phyloP scores from a whole-genome alignment of 805 yeast species.

The Metschnikowia santaceciliae region DNA sequence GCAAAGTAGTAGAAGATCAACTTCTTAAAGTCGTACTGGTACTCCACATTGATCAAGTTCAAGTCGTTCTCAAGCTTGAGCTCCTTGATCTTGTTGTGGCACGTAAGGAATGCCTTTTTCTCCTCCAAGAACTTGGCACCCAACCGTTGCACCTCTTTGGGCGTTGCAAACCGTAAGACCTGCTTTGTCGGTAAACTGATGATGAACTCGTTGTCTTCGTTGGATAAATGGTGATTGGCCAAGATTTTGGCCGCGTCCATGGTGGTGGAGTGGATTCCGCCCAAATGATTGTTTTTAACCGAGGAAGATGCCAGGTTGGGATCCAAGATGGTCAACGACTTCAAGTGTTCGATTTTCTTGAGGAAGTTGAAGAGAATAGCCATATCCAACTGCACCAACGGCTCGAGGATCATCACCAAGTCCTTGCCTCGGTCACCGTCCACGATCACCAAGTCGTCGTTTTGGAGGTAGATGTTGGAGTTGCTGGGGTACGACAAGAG shows the following conservation, averaged over 20 bases:
- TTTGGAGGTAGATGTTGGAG: constrained; percentile 54
- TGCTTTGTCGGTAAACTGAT: constrained; percentile 72
- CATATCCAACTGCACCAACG: constrained; percentile 55
- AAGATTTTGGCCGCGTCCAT: constrained; percentile 34
- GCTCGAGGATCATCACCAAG: constrained; percentile 67
- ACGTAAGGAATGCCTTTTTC: constrained; percentile 63
- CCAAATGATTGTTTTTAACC: constrained; percentile 22
- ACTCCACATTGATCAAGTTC: constrained; percentile 44
- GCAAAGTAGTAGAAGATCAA: constrained; percentile 45
- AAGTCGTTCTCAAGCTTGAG: constrained; percentile 44
- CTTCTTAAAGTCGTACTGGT: constrained; percentile 43
- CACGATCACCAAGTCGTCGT: constrained; percentile 66
- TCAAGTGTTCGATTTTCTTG: constrained; percentile 67
- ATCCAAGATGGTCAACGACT: constrained; percentile 42
- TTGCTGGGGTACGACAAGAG: constrained; percentile 62
- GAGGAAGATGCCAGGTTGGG: constrained; percentile 17
- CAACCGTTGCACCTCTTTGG: constrained; percentile 60
- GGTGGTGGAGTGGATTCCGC: constrained; percentile 38
- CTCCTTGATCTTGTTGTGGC: constrained; percentile 45
- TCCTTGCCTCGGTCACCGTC: constrained; percentile 87
- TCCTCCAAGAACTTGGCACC: constrained; percentile 67
- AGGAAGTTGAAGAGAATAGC: constrained; percentile 71
- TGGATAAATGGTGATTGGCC: constrained; percentile 29
- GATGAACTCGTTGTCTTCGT: constrained; percentile 58
- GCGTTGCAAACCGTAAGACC: constrained; percentile 70